phyloP scores from a whole-genome alignment of 257 asterid genomes.

The Penstemon davidsonii region DNA sequence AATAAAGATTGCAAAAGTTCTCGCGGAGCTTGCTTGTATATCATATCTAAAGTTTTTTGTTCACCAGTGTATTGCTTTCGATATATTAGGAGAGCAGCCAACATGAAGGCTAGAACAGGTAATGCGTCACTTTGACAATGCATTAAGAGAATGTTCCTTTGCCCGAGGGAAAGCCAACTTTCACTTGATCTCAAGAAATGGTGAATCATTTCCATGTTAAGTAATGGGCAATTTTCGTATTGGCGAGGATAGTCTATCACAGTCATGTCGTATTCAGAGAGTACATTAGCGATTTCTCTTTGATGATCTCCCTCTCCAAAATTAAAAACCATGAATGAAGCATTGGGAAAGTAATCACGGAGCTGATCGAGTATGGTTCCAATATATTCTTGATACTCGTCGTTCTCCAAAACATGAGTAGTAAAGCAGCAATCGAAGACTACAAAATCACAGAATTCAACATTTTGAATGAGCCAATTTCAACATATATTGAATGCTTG shows the following conservation, averaged over 20 bases:
- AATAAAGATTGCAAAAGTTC: conserved; percentile 42
- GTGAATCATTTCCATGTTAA: conserved; percentile 61
- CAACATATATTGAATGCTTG: background rate
- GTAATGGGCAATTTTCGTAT: conserved; percentile 50
- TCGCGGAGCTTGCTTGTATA: conserved; percentile 63
- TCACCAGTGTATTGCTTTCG: conserved; percentile 52
- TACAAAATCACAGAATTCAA: conserved; percentile 33
- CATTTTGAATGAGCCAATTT: conserved; percentile 13
- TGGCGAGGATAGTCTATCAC: conserved; percentile 52
- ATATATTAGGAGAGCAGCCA: conserved; percentile 58
- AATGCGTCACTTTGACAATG: conserved; percentile 60
- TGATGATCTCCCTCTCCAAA: conserved; percentile 50
- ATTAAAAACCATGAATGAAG: conserved; percentile 61
- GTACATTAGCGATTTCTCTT: conserved; percentile 29
- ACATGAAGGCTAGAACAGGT: conserved; percentile 57
- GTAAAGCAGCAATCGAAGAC: conserved; percentile 76
- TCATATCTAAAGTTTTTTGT: conserved; percentile 59
- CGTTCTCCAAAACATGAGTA: conserved; percentile 35
- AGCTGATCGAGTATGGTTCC: conserved; percentile 50
- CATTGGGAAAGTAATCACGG: conserved; percentile 48
- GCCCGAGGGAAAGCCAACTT: conserved; percentile 61
- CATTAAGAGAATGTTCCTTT: conserved; percentile 59
- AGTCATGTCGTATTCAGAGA: conserved; percentile 43
- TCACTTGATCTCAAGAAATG: conserved; percentile 59
- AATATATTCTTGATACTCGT: conserved; percentile 42